Evolutionary conservation across 2,329 filamentous ascomycete genomes (phyloP).

Genomic region (Amylocarpus encephaloides): DNA sequence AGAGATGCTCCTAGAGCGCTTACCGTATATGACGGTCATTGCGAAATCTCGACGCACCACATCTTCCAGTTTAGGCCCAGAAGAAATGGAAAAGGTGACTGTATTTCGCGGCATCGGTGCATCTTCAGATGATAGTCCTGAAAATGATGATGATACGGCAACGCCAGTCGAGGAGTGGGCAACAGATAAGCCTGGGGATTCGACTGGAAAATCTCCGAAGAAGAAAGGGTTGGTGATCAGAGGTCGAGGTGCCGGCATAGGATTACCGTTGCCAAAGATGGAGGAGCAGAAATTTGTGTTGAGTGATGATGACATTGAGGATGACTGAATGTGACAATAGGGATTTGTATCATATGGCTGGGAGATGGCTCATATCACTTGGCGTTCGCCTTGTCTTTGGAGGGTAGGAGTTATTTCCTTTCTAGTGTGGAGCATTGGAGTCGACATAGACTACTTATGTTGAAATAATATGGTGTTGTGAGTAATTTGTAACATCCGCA

Average conservation of each 20-base stretch:
- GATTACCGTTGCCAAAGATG: constrained; percentile 18
- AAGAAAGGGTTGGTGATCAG: constrained; percentile 37
- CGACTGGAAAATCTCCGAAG: constrained; percentile 37
- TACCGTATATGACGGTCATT: constrained; percentile 79
- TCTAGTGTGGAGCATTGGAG: no score
- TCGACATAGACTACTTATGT: no score
- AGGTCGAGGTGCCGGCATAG: constrained; percentile 16
- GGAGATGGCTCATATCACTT: neutral
- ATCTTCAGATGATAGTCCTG: constrained; percentile 36
- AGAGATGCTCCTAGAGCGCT: constrained; percentile 74
- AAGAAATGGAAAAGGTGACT: constrained; percentile 34
- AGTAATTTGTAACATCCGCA: no score
- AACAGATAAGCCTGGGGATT: constrained; percentile 54
- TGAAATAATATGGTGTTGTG: no score
- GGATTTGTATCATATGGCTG: neutral
- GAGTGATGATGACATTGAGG: constrained; percentile 78
- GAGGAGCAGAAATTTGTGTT: constrained; percentile 62
- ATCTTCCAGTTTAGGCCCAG: constrained; percentile 31
- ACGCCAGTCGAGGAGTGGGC: constrained; percentile 47
- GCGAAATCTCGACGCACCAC: constrained; percentile 29
- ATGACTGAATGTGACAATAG: constrained; percentile 16
- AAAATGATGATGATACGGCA: constrained; percentile 38
- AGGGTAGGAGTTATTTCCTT: no score
- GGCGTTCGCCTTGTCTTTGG: no score
- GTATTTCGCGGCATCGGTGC: constrained; percentile 33